Evolutionary conservation across 192 early-diverging fungal genomes (phyloP).

Genomic region (Podila epicladia): DNA sequence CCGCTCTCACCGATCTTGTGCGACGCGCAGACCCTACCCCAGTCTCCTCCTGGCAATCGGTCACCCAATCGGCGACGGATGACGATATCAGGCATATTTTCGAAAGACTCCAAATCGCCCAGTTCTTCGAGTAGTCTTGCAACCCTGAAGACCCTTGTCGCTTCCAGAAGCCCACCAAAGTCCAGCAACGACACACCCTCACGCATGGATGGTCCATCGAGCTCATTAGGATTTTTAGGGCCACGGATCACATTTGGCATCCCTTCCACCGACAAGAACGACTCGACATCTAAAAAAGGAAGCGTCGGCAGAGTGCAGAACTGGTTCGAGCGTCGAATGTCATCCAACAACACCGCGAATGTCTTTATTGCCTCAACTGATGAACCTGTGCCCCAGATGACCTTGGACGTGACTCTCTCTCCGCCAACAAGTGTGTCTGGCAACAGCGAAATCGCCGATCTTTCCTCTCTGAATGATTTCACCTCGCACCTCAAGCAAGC

Average conservation of each 20-base stretch:
- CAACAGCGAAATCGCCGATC: not conserved
- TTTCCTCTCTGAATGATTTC: not conserved
- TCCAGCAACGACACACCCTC: not conserved
- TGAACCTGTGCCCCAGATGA: constrained; percentile 17
- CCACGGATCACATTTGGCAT: not conserved
- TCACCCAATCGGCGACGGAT: constrained; percentile 6
- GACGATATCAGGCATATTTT: constrained; percentile 21
- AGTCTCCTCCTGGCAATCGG: not conserved
- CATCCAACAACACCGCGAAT: constrained; percentile 14
- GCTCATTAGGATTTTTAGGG: not conserved
- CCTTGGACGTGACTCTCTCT: constrained; percentile 8
- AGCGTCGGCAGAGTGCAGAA: constrained; percentile 22
- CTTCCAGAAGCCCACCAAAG: constrained; percentile 8
- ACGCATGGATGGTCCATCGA: not conserved
- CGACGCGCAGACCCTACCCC: not conserved
- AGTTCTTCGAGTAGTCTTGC: not conserved
- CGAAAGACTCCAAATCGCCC: constrained; percentile 29
- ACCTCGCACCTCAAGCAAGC: not conserved
- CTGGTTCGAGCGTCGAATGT: constrained; percentile 31
- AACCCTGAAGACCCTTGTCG: constrained; percentile 16
- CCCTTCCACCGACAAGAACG: not conserved
- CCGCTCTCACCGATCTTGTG: not conserved
- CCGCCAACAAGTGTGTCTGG: constrained; percentile 9
- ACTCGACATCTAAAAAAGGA: constrained; percentile 3
- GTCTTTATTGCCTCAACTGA: constrained; percentile 14